Evolutionary conservation across 108 stramenopile genomes (phyloP).

Genomic region (Craspedostauros australis): DNA sequence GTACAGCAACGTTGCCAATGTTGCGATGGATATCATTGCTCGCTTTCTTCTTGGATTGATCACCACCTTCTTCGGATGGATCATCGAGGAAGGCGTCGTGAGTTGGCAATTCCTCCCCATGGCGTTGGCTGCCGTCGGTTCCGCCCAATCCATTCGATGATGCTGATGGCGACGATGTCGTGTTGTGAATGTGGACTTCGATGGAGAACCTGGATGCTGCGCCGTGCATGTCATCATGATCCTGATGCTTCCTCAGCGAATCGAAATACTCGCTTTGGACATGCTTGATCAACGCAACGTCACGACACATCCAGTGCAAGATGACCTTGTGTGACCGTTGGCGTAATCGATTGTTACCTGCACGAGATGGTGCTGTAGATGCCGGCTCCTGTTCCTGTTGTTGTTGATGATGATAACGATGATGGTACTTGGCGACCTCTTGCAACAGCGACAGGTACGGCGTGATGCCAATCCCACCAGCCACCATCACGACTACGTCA

Average conservation of each 20-base stretch:
- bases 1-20: background rate
- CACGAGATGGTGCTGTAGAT: background rate
- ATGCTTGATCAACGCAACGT: slow-evolving; percentile 32
- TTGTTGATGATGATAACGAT: background rate
- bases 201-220: background rate
- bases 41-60: background rate
- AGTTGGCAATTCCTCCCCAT: background rate
- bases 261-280: slow-evolving; percentile 39
- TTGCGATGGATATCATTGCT: background rate
- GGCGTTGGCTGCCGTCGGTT: background rate
- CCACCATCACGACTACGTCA: slow-evolving; percentile 36
- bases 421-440: background rate
- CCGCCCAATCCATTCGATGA: background rate
- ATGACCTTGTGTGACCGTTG: slow-evolving; percentile 14
- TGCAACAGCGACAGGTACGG: slow-evolving; percentile 39
- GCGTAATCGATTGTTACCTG: background rate
- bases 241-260: background rate
- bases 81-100: background rate
- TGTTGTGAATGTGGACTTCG: slow-evolving; percentile 15
- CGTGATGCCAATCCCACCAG: slow-evolving; percentile 64
- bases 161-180: too few relatives aligned
- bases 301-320: slow-evolving; percentile 63
- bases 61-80: background rate
- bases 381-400: background rate
- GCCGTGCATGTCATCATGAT: background rate